Evolutionary conservation across 257 asterid genomes (phyloP).

Genomic region (Dorcoceras hygrometricum): DNA sequence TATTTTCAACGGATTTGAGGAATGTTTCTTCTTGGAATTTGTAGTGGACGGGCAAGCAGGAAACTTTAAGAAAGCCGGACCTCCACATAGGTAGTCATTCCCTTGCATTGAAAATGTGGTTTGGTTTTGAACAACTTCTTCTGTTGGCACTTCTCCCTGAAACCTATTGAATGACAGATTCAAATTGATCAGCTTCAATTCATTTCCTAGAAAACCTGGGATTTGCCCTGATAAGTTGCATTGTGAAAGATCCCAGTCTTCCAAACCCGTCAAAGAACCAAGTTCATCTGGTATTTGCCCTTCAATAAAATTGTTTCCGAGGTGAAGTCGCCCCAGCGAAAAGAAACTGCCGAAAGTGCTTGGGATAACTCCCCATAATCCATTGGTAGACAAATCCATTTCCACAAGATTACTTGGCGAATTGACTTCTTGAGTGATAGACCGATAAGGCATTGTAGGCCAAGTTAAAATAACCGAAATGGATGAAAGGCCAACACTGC

Average conservation of each 20-base stretch:
- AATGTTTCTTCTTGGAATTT: constrained; percentile 4
- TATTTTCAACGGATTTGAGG: background rate
- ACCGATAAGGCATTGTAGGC: background rate
- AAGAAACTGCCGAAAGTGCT: background rate
- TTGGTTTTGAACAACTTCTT: background rate
- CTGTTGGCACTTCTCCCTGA: background rate
- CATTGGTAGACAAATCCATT: constrained; percentile 7
- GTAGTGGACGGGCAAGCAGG: background rate
- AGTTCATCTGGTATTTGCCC: constrained; percentile 12
- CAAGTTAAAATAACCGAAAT: background rate
- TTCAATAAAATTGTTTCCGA: background rate
- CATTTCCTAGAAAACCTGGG: background rate
- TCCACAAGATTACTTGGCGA: background rate
- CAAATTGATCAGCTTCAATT: background rate
- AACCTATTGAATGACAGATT: constrained; percentile 16
- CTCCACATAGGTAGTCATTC: constrained; percentile 6
- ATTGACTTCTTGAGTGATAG: constrained; percentile 1
- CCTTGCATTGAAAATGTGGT: background rate
- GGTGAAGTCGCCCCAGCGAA: background rate
- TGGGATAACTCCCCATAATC: constrained; percentile 19
- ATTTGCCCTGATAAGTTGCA: background rate
- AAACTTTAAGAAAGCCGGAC: background rate
- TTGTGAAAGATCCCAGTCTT: background rate
- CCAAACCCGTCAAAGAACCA: constrained; percentile 13
- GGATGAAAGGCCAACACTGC: background rate